A percentile compares a stretch with the other conserved stretches of the same genome.
Evolutionary conservation across 371 early-diverging fungal genomes (phyloP).

Genomic region (Mortierella sp.): DNA sequence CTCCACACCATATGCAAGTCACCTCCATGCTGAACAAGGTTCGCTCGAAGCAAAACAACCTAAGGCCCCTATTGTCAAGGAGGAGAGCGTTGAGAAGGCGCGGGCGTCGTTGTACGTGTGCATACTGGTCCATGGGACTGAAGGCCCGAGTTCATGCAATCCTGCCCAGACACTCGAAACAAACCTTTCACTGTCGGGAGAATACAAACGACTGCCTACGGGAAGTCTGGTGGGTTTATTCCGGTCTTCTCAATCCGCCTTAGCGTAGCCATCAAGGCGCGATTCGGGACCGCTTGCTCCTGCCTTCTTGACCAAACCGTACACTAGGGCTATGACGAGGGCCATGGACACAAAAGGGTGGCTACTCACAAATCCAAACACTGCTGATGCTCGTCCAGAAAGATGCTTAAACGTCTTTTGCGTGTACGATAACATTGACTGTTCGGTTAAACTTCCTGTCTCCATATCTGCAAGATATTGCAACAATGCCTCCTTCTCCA

Average conservation of each 20-base stretch:
- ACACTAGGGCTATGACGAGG: conserved; percentile 4
- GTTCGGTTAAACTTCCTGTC: conserved; percentile 16
- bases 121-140: too few relatives aligned
- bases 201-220: too few relatives aligned
- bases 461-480: conserved; percentile 35
- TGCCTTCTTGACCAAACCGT: conserved; percentile 20
- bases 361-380: conserved; percentile 9
- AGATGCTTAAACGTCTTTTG: conserved; percentile 23
- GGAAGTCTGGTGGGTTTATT: too few relatives aligned
- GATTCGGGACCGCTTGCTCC: conserved; percentile 14
- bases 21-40: too few relatives aligned
- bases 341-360: conserved; percentile 32
- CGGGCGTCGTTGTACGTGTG: too few relatives aligned
- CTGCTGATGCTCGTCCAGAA: conserved; percentile 12
- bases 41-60: too few relatives aligned
- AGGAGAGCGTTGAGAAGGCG: too few relatives aligned
- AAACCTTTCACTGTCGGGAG: too few relatives aligned
- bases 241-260: conserved; percentile 39
- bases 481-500: conserved; percentile 27
- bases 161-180: too few relatives aligned
- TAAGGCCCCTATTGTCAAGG: too few relatives aligned
- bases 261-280: conserved; percentile 25
- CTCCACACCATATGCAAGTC: too few relatives aligned
- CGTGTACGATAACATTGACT: conserved; percentile 31
- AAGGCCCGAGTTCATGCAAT: too few relatives aligned